Evolutionary conservation across 345 rosid species (phyloP).

Genomic region (Linum usitatissimum): DNA sequence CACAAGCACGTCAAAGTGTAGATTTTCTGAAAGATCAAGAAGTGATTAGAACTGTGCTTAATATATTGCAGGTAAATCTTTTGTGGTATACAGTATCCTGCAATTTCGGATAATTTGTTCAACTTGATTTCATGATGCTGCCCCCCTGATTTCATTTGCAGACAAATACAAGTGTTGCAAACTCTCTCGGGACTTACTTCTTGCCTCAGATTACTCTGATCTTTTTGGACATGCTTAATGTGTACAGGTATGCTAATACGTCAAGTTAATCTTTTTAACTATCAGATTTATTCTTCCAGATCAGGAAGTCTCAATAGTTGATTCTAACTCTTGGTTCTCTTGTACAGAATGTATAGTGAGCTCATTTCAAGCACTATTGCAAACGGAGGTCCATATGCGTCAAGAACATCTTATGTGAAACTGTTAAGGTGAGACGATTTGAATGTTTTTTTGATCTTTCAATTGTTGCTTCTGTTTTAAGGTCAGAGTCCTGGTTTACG

Average conservation of each 20-base stretch:
- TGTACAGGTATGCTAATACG: slow-evolving; percentile 55
- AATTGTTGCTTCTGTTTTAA: slow-evolving; percentile 3
- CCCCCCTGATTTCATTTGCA: slow-evolving; percentile 25
- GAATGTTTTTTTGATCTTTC: slow-evolving; percentile 6
- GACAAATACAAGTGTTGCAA: slow-evolving; percentile 98
- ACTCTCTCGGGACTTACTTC: slow-evolving; percentile 82
- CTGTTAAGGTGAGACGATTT: slow-evolving; percentile 54
- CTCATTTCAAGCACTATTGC: slow-evolving; percentile 92
- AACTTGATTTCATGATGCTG: neutral
- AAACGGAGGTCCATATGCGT: slow-evolving; percentile 84
- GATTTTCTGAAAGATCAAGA: slow-evolving; percentile 83
- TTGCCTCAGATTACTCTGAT: slow-evolving; percentile 75
- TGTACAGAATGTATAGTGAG: slow-evolving; percentile 96
- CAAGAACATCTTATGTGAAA: slow-evolving; percentile 83
- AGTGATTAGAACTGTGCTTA: slow-evolving; percentile 84
- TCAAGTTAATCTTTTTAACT: neutral
- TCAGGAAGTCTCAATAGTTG: neutral
- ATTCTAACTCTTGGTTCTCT: neutral
- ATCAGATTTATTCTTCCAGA: neutral
- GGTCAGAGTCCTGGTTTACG: neutral
- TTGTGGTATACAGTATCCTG: neutral
- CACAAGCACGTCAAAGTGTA: slow-evolving; percentile 90
- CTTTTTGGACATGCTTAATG: slow-evolving; percentile 97
- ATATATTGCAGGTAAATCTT: slow-evolving; percentile 69
- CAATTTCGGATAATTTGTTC: neutral